These are phyloP conservation scores for Cardamine chenopodiifolia DNA, from an alignment of 345 rosid species.

Conservation along the genomic window DNA sequence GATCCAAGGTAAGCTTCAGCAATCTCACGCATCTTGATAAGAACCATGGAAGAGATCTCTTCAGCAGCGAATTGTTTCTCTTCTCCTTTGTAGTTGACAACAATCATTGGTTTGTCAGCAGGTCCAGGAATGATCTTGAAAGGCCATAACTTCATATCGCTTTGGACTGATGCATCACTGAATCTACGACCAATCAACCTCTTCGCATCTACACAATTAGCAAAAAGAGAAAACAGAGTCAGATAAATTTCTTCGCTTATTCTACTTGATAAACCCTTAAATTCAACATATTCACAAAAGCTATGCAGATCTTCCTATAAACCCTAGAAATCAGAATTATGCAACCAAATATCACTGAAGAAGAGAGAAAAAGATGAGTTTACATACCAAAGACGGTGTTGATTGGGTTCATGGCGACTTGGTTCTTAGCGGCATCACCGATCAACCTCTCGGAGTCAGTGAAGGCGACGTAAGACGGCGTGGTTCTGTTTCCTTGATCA, in stretches of 20 bases:
- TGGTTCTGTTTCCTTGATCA: constrained; percentile 46
- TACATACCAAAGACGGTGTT: constrained; percentile 55
- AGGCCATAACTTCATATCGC: constrained; percentile 46
- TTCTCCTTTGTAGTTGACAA: constrained; percentile 43
- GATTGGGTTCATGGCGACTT: constrained; percentile 51
- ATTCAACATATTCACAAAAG: background rate
- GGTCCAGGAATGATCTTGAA: constrained; percentile 42
- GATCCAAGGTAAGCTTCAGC: constrained; percentile 39
- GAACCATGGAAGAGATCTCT: constrained; percentile 44
- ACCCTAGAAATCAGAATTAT: background rate
- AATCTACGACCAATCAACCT: constrained; percentile 46
- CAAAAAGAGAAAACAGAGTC: background rate
- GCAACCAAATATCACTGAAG: background rate
- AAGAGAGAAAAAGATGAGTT: background rate
- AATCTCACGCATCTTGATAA: constrained; percentile 40
- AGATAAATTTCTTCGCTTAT: no score
- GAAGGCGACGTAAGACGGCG: constrained; percentile 47
- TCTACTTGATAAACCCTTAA: background rate
- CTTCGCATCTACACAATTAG: constrained; percentile 40
- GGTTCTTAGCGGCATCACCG: constrained; percentile 54
- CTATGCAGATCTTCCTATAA: background rate
- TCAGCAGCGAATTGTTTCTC: constrained; percentile 47
- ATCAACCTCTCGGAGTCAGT: constrained; percentile 48
- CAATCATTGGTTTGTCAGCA: constrained; percentile 45
- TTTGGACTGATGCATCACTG: constrained; percentile 42